Evolutionary conservation across 768 basidiomycete genomes (phyloP), one percentile per base, ranked within the genome.

Genomic region (Clitopilus hobsonii): DNA sequence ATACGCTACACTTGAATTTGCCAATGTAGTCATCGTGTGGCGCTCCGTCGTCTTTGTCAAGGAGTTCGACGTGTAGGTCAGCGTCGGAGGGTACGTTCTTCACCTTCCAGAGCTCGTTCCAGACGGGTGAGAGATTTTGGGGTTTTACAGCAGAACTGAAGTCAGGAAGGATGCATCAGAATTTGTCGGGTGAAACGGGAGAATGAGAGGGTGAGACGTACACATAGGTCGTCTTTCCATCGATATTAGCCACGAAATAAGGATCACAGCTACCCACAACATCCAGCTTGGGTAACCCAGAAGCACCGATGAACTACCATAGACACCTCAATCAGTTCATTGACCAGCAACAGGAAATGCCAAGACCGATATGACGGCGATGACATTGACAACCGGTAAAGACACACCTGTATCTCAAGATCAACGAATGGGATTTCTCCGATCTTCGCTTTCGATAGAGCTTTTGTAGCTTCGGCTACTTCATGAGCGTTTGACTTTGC

Each of bases 221-320:
- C 87, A 84, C 80, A 61, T 84, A 86, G 6, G 80, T 76, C n/a
- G 90, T 69, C 53, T 74, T 73, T 53, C 79, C 70, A 64, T 91
- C 87, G 32, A 90, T 66, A 54, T 76, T 81, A 8, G 88, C 88
- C 16, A 83, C 74, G 62, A 91, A 87, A 61, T 88, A 90, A 5
- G 89, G 87, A 69, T 90, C 85, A 0, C 83, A 82, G 10, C 72
- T 68, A 0, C 79, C 79, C 0, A 86, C 75, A 7, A 88, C 77
- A 58, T 89, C 87, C 78, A 87, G 81, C 74, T 77, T 85, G 0
- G 89, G 87, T 24, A 91, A 64, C 0, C 78, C 80, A 14, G 80
- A 80, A 5, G 88, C 89, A 3, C 86, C 84, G 48, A 90, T 88
- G 54, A 91, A 89, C 81, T 86, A n/a, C n/a, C n/a, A n/a, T n/a